A percentile compares a stretch with the other conserved stretches of the same genome.
Evolutionary conservation across 2,329 filamentous ascomycete species (phyloP).

Genomic region (Ophiostoma perfectum): DNA sequence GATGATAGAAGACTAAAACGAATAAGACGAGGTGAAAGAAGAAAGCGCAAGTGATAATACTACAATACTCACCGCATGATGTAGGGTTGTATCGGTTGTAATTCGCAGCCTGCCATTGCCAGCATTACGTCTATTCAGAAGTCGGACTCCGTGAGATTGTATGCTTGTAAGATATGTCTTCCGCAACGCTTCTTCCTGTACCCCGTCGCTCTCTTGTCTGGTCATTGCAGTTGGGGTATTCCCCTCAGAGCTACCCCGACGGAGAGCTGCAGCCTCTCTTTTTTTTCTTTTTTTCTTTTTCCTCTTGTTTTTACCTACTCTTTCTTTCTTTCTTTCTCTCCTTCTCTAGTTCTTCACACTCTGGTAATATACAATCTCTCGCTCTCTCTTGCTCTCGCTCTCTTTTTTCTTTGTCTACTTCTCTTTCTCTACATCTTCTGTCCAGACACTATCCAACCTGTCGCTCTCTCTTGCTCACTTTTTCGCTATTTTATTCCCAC

Average conservation of each 20-base stretch:
- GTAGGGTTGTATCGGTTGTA: not conserved
- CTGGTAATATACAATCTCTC: not conserved
- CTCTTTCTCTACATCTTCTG: no score
- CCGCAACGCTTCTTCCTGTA: not conserved
- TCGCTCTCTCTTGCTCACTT: not conserved
- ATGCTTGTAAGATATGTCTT: not conserved
- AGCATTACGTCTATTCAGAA: not conserved
- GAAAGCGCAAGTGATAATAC: no score
- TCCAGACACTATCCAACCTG: no score
- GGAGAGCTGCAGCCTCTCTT: not conserved
- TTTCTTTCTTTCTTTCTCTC: not conserved
- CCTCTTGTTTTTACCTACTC: no score
- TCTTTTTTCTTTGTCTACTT: not conserved
- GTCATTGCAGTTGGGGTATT: not conserved
- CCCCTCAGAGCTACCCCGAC: constrained; percentile 8
- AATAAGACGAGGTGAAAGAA: no score
- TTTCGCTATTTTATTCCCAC: not conserved
- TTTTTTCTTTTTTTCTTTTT: not conserved
- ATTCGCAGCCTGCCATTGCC: not conserved
- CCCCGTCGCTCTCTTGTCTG: not conserved
- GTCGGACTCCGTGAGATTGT: not conserved
- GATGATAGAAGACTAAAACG: no score
- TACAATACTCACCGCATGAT: not conserved
- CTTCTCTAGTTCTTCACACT: no score
- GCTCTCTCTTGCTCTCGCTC: not conserved